Evolutionary conservation across 2,329 filamentous ascomycete genomes (phyloP).

Genomic region (Alternaria burnsii): DNA sequence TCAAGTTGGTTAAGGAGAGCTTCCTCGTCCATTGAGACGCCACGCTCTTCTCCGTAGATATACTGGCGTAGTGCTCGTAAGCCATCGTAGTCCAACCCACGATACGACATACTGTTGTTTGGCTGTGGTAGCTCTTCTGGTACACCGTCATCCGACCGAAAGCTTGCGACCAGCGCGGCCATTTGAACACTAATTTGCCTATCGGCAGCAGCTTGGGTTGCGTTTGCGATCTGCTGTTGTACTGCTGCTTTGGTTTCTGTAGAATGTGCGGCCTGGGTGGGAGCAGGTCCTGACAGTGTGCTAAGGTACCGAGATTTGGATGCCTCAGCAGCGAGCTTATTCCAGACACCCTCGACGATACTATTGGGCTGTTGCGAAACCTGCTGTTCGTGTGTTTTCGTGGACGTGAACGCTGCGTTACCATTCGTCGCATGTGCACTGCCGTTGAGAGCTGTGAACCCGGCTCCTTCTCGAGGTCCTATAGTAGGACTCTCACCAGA

Average conservation of each 20-base stretch:
- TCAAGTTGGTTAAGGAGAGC: conserved; percentile 42
- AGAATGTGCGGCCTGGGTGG: conserved; percentile 20
- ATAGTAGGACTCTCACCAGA: conserved; percentile 39
- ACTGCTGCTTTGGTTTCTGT: conserved; percentile 25
- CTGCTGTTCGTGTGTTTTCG: conserved; percentile 20
- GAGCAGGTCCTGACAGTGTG: conserved; percentile 9
- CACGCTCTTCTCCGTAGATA: conserved; percentile 40
- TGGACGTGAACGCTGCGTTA: conserved; percentile 13
- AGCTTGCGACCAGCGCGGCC: conserved; percentile 39
- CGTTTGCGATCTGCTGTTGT: conserved; percentile 32
- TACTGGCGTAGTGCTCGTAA: conserved; percentile 42
- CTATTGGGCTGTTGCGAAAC: conserved; percentile 24
- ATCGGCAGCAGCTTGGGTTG: conserved; percentile 34
- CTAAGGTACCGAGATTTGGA: conserved; percentile 27
- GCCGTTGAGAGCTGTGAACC: conserved; percentile 22
- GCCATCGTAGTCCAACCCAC: conserved; percentile 42
- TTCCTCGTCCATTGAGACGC: conserved; percentile 39
- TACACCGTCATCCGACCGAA: conserved; percentile 33
- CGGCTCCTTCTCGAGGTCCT: conserved; percentile 26
- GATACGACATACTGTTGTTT: conserved; percentile 32
- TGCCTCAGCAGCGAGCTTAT: conserved; percentile 25
- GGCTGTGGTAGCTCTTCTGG: conserved; percentile 32
- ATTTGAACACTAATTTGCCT: conserved; percentile 40
- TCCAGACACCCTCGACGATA: conserved; percentile 38
- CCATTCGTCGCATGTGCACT: conserved; percentile 15